phyloP scores from a whole-genome alignment of 2,329 filamentous ascomycete genomes.

The Xylariomycetidae sp. region DNA sequence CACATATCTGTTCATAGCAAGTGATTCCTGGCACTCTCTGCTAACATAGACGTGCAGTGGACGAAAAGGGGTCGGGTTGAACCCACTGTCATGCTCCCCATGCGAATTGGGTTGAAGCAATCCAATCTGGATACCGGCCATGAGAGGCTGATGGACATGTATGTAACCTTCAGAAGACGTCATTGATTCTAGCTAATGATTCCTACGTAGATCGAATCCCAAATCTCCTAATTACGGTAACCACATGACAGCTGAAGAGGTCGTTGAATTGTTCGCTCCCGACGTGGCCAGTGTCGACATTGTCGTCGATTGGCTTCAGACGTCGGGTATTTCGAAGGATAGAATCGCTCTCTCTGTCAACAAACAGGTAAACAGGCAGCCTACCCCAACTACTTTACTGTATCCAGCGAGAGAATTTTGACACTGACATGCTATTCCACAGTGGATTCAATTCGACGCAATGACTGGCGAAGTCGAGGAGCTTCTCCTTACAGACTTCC shows the following conservation, averaged over 20 bases:
- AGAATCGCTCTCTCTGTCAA: slow-evolving; percentile 18
- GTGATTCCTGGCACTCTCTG: too few species aligned
- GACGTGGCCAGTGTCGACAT: slow-evolving; percentile 24
- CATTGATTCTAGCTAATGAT: too few species aligned
- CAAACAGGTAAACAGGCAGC: slow-evolving; percentile 16
- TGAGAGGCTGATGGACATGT: slow-evolving; percentile 28
- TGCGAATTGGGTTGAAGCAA: slow-evolving; percentile 29
- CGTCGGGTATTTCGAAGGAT: slow-evolving; percentile 23
- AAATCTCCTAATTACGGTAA: slow-evolving; percentile 29
- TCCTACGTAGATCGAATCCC: slow-evolving; percentile 24
- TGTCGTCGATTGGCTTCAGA: slow-evolving; percentile 28
- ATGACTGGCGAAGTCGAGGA: slow-evolving; percentile 27
- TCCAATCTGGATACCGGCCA: slow-evolving; percentile 26
- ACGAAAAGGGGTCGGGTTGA: slow-evolving; percentile 19
- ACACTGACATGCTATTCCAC: slow-evolving; percentile 1
- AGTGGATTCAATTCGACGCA: slow-evolving; percentile 34
- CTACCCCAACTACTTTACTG: neutral
- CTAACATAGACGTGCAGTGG: too few species aligned
- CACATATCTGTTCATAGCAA: neutral
- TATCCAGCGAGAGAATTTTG: too few species aligned
- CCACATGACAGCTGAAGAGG: slow-evolving; percentile 32
- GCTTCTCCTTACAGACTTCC: slow-evolving; percentile 31
- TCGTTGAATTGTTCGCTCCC: slow-evolving; percentile 34
- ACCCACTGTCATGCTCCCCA: slow-evolving; percentile 20
- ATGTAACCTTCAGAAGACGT: too few species aligned